Conservation (phyloP, 2,329 filamentous ascomycete genomes). For the Aspergillus sp. region DNA sequence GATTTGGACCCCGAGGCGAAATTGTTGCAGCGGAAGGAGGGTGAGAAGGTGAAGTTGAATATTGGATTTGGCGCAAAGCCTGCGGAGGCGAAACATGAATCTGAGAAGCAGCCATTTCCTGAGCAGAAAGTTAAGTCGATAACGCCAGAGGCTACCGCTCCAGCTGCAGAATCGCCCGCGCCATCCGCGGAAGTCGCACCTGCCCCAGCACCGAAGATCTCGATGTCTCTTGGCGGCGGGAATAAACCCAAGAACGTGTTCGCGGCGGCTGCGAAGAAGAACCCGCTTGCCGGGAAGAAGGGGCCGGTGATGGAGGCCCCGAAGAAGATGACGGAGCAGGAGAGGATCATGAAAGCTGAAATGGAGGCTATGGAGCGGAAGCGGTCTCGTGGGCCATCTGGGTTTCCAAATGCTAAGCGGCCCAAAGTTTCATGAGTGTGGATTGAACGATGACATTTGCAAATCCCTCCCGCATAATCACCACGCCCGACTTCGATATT, state of each 20-base stretch:
- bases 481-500: neutral
- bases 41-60: constrained; percentile 68
- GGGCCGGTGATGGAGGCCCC: constrained; percentile 51
- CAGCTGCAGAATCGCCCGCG: constrained; percentile 12
- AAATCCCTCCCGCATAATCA: neutral
- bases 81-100: constrained; percentile 16
- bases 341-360: constrained; percentile 83
- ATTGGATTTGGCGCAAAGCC: constrained; percentile 46
- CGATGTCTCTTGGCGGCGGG: constrained; percentile 56
- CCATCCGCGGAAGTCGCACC: constrained; percentile 11
- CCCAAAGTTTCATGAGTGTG: constrained; percentile 25
- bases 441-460: neutral
- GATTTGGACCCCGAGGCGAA: constrained; percentile 38
- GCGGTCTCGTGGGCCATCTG: constrained; percentile 36
- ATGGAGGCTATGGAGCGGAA: constrained; percentile 58
- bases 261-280: constrained; percentile 55
- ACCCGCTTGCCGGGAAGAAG: constrained; percentile 63
- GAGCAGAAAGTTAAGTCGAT: constrained; percentile 12
- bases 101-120: constrained; percentile 17
- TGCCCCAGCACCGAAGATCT: constrained; percentile 38
- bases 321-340: constrained; percentile 82
- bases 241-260: constrained; percentile 61
- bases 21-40: constrained; percentile 52
- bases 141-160: constrained; percentile 6
- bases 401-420: constrained; percentile 28